Percentiles rank a stretch among this genome's conserved stretches.
Conservation (phyloP, 2,329 filamentous ascomycete species). For the Xylogone sp. region DNA sequence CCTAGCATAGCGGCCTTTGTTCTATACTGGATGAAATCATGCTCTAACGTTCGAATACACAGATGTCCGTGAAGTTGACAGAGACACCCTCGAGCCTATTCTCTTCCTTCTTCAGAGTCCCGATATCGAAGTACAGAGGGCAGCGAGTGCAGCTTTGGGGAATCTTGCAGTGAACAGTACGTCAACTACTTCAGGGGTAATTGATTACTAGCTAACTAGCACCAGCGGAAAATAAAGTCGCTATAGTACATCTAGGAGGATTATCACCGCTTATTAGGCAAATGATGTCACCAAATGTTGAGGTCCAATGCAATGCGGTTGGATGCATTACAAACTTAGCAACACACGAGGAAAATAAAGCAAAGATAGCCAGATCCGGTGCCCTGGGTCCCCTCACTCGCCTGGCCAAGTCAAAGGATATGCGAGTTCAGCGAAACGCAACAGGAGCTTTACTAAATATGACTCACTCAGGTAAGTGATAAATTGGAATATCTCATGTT, state of each 20-base stretch:
- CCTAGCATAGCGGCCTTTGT: not conserved
- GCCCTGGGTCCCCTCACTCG: conserved; percentile 87
- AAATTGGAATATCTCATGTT: not conserved
- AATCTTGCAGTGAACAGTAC: conserved; percentile 96
- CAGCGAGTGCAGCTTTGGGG: conserved; percentile 90
- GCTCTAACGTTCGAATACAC: conserved; percentile 16
- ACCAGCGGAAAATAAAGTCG: conserved; percentile 94
- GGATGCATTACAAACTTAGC: conserved; percentile 98
- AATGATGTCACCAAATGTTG: conserved; percentile 97
- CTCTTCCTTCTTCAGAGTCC: conserved; percentile 90
- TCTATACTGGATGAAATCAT: not conserved
- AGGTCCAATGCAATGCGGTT: conserved; percentile 98
- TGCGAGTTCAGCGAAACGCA: conserved; percentile 96
- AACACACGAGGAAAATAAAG: conserved; percentile 98
- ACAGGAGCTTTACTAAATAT: conserved; percentile 96
- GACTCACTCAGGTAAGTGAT: conserved; percentile 85
- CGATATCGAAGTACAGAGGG: conserved; percentile 95
- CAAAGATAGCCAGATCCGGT: conserved; percentile 93
- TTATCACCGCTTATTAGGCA: conserved; percentile 90
- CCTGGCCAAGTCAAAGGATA: conserved; percentile 94
- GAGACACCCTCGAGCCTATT: conserved; percentile 92
- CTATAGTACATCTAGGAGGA: conserved; percentile 90
- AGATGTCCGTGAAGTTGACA: conserved; percentile 97
- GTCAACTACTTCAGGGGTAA: conserved; percentile 26
- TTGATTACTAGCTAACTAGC: conserved; percentile 25